Base-by-base conservation (phyloP, 345 rosid species). In the Eucalyptus cloeziana region DNA sequence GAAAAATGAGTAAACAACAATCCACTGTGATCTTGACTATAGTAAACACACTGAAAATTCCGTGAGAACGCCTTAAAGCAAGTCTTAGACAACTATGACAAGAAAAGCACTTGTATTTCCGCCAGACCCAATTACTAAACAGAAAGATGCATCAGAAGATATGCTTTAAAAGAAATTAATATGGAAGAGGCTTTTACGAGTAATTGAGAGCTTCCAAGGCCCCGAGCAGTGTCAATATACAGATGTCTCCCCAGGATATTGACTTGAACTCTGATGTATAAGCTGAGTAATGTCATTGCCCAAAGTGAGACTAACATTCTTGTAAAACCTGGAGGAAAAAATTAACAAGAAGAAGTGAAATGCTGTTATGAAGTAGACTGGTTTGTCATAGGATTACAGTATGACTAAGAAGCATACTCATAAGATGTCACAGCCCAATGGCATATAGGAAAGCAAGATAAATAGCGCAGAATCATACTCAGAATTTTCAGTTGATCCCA, bases 221-320 rank as follows among this genome's bases (percentile, higher is more conserved):
- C 94, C 83, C 93, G 95, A 88, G 99, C 99, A 86, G 95, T 96
- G 92, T 96, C 99, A 69, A 98, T 93, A 91, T 98, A 98, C 87
- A 98, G 91, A 94, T 96, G 99, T 91, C 99, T 97, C 89, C 99
- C 96, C 85, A 98, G 93, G 90, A 98, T 96, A 93, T 98, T 98
- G 93, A 97, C 99, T 94, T 96, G 99, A 91, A 96, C 97, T 91
- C 96, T 95, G 91, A 96, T 93, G 93, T 97, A 98, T 91, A 98
- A 94, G 92, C 94, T 95, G 86, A 98, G 96, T 92, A 96, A 90
- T 33, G 97, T 96, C 91, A 96, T 95, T 16, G 99, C 93, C 99
- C 99, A 98, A 50, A 98, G 90, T 15, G 99, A 96, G 88, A 94
- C 94, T 90, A 90, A 92, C 97, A 97, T 89, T 92, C 94, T 96